phyloP scores from a whole-genome alignment of 257 asterid species.

The Agastache rugosa region DNA sequence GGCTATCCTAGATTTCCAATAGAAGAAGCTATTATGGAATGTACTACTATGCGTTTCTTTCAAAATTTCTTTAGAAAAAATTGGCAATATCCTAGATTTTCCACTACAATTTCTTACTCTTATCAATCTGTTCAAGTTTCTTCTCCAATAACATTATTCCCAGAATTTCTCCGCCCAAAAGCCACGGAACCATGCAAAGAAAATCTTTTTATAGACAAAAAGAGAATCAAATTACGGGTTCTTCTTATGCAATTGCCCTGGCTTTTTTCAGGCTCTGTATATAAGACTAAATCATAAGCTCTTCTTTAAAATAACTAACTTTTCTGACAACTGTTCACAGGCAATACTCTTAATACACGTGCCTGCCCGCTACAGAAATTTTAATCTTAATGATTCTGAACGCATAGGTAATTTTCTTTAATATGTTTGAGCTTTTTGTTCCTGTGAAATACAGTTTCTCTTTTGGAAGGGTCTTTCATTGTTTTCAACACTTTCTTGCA shows the following conservation, averaged over 20 bases:
- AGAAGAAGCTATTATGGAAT: slow-evolving; percentile 16
- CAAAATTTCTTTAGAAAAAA: not conserved
- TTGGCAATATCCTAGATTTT: not conserved
- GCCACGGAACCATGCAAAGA: not conserved
- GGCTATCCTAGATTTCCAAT: slow-evolving; percentile 13
- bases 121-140: not conserved
- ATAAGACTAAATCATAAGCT: slow-evolving; percentile 1
- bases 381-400: slow-evolving; percentile 63
- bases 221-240: slow-evolving; percentile 13
- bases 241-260: slow-evolving; percentile 5
- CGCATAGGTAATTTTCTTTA: slow-evolving; percentile 61
- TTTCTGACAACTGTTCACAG: slow-evolving; percentile 54
- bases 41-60: slow-evolving; percentile 9
- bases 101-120: too few relatives aligned
- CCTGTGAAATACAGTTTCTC: slow-evolving; percentile 9
- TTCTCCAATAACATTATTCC: not conserved
- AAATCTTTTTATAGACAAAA: not conserved
- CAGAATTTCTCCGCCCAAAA: not conserved
- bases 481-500: slow-evolving; percentile 40
- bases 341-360: slow-evolving; percentile 83
- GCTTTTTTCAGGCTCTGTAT: slow-evolving; percentile 3
- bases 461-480: slow-evolving; percentile 20
- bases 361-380: slow-evolving; percentile 72
- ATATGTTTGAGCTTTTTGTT: slow-evolving; percentile 10
- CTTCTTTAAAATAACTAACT: slow-evolving; percentile 14